Percentiles rank a stretch among this genome's conserved stretches.
These are phyloP conservation scores for Pyricularia sp. DNA, from an alignment of 2,329 filamentous ascomycete genomes.

Conservation along the genomic window DNA sequence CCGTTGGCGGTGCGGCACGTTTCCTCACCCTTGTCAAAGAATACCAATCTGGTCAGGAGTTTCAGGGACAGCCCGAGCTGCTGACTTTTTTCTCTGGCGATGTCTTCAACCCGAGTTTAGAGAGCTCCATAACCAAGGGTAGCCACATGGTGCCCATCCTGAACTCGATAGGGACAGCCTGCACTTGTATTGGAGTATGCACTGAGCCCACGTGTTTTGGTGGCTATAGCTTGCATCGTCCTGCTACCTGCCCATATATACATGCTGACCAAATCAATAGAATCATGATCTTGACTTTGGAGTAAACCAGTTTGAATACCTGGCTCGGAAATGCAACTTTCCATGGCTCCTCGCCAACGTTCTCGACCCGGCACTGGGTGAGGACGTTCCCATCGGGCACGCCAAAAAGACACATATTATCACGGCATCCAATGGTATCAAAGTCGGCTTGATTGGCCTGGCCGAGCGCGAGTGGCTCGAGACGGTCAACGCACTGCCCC, in stretches of 20 bases:
- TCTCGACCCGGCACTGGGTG: constrained; percentile 67
- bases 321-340: constrained; percentile 64
- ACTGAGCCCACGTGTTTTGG: not conserved
- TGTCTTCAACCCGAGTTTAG: constrained; percentile 82
- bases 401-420: constrained; percentile 65
- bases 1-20: constrained; percentile 66
- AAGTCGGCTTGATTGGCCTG: constrained; percentile 72
- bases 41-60: constrained; percentile 53
- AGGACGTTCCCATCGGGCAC: constrained; percentile 61
- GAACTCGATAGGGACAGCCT: constrained; percentile 64
- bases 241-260: not conserved
- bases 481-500: constrained; percentile 77
- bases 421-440: constrained; percentile 70
- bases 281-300: constrained; percentile 94
- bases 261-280: constrained; percentile 21
- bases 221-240: constrained; percentile 31
- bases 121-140: constrained; percentile 81
- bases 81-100: constrained; percentile 83
- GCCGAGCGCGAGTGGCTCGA: constrained; percentile 82
- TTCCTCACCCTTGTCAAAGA: constrained; percentile 69
- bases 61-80: constrained; percentile 48
- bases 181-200: constrained; percentile 56
- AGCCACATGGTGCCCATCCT: constrained; percentile 80
- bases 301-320: constrained; percentile 62
- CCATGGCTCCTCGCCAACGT: constrained; percentile 88